Evolutionary conservation across 805 yeast species (phyloP).

Genomic region (Candida coquimbonensis): DNA sequence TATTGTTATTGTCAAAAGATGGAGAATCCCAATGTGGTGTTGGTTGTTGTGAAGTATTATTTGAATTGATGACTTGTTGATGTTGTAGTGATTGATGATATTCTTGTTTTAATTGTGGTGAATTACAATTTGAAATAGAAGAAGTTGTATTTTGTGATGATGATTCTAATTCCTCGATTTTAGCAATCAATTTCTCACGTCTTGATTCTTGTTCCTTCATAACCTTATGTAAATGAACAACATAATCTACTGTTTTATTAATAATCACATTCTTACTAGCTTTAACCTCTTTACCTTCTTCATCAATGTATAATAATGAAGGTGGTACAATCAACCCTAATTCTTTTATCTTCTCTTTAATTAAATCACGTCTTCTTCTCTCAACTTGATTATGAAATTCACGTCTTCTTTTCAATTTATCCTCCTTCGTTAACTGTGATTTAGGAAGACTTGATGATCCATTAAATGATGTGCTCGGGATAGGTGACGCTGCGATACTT

Average conservation of each 20-base stretch:
- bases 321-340: conserved; percentile 80
- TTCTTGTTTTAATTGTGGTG: neutral
- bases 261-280: conserved; percentile 81
- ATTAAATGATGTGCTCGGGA: conserved; percentile 25
- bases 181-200: conserved; percentile 32
- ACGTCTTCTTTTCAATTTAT: conserved; percentile 66
- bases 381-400: conserved; percentile 95
- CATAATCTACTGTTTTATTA: conserved; percentile 73
- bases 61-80: no score
- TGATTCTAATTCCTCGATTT: conserved; percentile 30
- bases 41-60: no score
- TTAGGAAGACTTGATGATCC: conserved; percentile 24
- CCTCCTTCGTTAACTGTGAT: conserved; percentile 46
- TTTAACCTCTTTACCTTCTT: conserved; percentile 54
- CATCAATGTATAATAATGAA: conserved; percentile 40
- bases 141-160: conserved; percentile 9
- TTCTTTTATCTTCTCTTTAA: conserved; percentile 82
- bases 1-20: no score
- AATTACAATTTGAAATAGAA: neutral
- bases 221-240: conserved; percentile 56
- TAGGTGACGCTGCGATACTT: conserved; percentile 19
- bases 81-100: neutral
- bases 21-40: neutral
- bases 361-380: conserved; percentile 82
- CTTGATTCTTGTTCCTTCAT: conserved; percentile 48